These are phyloP conservation scores for Talaromyces proteolyticus DNA, from an alignment of 495 filamentous ascomycete species.

Conservation along the genomic window DNA sequence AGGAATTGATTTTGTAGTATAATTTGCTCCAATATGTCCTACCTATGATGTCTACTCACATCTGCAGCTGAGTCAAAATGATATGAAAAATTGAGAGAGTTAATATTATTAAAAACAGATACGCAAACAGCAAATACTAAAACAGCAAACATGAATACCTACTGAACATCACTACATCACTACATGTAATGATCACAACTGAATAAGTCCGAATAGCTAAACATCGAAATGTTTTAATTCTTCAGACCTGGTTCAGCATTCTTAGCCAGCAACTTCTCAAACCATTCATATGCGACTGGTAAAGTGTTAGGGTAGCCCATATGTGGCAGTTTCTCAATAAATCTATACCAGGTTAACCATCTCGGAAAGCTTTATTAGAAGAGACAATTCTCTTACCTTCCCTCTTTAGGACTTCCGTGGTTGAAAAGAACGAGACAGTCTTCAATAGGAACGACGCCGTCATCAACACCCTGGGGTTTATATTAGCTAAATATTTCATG, in stretches of 20 bases:
- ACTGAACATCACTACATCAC: no score
- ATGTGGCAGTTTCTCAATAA: slow-evolving; percentile 54
- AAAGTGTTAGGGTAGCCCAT: slow-evolving; percentile 57
- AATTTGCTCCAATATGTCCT: no score
- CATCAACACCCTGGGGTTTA: slow-evolving; percentile 50
- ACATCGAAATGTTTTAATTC: no score
- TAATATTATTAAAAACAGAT: no score
- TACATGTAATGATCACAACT: no score
- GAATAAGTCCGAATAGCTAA: no score
- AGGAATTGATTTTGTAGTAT: no score
- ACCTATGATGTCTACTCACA: no score
- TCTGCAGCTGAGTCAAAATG: no score
- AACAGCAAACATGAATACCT: no score
- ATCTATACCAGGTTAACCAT: slow-evolving; percentile 17
- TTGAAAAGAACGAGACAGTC: slow-evolving; percentile 64
- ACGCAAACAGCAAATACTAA: no score
- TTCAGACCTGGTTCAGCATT: background rate
- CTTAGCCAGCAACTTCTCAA: slow-evolving; percentile 24
- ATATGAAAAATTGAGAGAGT: no score
- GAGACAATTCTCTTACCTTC: slow-evolving; percentile 24
- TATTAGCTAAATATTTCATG: slow-evolving; percentile 11
- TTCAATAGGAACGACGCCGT: slow-evolving; percentile 74
- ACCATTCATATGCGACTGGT: slow-evolving; percentile 28
- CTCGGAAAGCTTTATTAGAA: background rate
- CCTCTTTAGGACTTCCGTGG: slow-evolving; percentile 70